Evolutionary conservation across 208 protist genomes (phyloP).

Genomic region (Trypanosoma vivax): DNA sequence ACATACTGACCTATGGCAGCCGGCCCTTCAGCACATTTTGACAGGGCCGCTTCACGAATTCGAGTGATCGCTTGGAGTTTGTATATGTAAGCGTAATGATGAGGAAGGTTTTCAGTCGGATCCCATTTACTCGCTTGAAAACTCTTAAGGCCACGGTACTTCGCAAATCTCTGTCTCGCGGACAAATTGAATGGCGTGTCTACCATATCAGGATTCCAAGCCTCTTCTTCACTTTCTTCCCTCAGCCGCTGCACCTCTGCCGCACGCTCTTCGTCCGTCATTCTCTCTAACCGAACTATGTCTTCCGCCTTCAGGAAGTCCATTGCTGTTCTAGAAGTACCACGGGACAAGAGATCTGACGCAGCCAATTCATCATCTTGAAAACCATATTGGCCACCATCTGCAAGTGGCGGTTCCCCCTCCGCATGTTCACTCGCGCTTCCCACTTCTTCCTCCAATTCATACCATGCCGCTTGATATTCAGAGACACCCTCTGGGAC

Average conservation of each 20-base stretch:
- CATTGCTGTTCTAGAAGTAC: constrained; percentile 71
- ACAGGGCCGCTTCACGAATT: constrained; percentile 61
- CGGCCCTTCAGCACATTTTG: constrained; percentile 46
- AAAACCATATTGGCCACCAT: constrained; percentile 2
- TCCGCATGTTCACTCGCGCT: too few relatives aligned
- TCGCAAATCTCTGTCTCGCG: constrained; percentile 82
- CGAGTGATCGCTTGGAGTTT: constrained; percentile 78
- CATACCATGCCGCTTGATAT: constrained; percentile 76
- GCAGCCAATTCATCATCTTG: constrained; percentile 50
- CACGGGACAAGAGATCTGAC: constrained; percentile 54
- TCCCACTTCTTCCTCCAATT: constrained; percentile 48
- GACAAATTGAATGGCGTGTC: constrained; percentile 80
- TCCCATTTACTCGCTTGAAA: constrained; percentile 85
- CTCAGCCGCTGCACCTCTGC: constrained; percentile 68
- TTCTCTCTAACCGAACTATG: constrained; percentile 69
- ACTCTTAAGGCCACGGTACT: constrained; percentile 84
- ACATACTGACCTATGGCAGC: constrained; percentile 49
- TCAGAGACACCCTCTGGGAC: constrained; percentile 63
- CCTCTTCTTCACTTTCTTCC: constrained; percentile 73
- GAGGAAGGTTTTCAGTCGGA: constrained; percentile 69
- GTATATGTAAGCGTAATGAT: constrained; percentile 87
- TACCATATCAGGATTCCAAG: constrained; percentile 82
- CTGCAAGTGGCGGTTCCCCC: too few relatives aligned
- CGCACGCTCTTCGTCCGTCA: constrained; percentile 75
- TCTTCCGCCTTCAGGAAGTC: constrained; percentile 83